A percentile compares a stretch with the other conserved stretches of the same genome.
Evolutionary conservation across 148 eudicot species (phyloP).

Genomic region (Spergularia bocconei): DNA sequence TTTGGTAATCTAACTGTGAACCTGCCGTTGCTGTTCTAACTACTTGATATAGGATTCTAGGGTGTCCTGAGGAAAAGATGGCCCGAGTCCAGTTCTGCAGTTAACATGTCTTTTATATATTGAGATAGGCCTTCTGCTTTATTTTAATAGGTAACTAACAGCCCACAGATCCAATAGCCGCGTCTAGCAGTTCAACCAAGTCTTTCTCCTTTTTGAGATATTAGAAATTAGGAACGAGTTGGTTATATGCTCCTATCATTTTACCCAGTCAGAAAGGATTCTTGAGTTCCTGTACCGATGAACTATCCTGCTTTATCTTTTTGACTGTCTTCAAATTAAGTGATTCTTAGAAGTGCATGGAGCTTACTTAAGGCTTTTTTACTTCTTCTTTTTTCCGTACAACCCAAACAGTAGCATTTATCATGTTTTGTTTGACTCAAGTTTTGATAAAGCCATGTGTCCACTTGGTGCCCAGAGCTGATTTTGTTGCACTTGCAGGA

Average conservation of each 20-base stretch:
- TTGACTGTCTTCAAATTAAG: neutral
- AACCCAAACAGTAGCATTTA: neutral
- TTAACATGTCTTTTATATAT: too few species aligned
- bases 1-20: neutral
- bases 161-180: too few species aligned
- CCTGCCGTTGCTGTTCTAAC: neutral
- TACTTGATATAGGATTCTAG: neutral
- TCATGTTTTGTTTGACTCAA: neutral
- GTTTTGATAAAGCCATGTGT: conserved; percentile 1
- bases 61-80: neutral
- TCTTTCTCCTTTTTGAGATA: neutral
- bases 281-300: neutral
- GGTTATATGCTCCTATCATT: neutral
- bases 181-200: too few species aligned
- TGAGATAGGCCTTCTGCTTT: too few species aligned
- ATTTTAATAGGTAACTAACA: too few species aligned
- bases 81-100: neutral
- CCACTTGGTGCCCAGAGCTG: conserved; percentile 22
- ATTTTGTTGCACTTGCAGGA: conserved; percentile 51
- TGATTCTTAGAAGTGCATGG: neutral
- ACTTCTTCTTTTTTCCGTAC: neutral
- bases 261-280: neutral
- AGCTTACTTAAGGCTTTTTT: neutral
- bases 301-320: neutral
- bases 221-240: conserved; percentile 1